These are phyloP conservation scores for Calocera viscosa DNA, from an alignment of 768 basidiomycete genomes.

Conservation along the genomic window DNA sequence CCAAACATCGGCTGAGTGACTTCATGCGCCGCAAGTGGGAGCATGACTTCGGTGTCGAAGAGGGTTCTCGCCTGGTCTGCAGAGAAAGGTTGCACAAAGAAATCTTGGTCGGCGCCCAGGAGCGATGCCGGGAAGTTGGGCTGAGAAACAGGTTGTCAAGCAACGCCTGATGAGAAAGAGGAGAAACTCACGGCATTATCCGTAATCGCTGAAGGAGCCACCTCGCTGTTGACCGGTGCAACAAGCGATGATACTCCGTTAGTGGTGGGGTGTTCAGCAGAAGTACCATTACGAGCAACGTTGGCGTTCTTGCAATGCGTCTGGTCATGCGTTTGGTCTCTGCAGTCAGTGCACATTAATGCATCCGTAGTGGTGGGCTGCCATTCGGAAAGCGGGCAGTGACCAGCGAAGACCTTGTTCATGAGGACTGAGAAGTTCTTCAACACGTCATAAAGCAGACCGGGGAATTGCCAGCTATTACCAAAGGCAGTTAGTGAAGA, in stretches of 20 bases:
- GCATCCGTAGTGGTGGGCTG: neutral
- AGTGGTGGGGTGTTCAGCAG: too few species aligned
- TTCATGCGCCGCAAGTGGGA: neutral
- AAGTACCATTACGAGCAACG: neutral
- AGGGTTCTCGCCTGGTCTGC: neutral
- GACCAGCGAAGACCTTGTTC: neutral
- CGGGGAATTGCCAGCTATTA: neutral
- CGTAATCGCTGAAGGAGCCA: too few species aligned
- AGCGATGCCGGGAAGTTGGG: neutral
- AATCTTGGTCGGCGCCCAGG: neutral
- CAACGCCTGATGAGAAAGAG: too few species aligned
- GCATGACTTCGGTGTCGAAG: neutral
- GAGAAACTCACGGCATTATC: too few species aligned
- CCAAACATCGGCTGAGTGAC: neutral
- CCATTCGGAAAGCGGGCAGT: neutral
- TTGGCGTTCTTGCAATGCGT: neutral
- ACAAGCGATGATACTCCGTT: too few species aligned
- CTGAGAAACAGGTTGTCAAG: neutral
- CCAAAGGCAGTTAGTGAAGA: neutral
- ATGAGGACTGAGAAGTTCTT: neutral
- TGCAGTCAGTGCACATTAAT: too few species aligned
- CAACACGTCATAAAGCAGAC: neutral
- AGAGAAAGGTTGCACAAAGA: neutral
- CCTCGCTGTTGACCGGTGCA: too few species aligned
- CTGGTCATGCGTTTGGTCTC: too few species aligned